phyloP scores from a whole-genome alignment of 306 rosid genomes.

The Prunus mume region DNA sequence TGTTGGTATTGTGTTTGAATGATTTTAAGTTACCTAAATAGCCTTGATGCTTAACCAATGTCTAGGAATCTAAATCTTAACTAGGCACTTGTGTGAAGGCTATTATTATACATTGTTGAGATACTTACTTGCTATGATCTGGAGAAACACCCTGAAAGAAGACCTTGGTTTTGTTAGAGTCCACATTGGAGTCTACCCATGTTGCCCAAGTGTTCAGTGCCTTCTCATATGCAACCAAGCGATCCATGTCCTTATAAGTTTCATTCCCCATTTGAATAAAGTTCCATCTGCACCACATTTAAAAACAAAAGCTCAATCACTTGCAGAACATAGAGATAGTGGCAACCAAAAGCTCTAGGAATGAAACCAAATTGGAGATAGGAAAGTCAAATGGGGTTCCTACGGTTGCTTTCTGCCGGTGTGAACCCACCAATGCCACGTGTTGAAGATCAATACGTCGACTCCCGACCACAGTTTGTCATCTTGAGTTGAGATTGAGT shows the following conservation, averaged over 20 bases:
- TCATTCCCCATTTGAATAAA: conserved; percentile 42
- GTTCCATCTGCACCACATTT: conserved; percentile 56
- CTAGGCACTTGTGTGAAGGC: too few relatives aligned
- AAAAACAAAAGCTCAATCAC: neutral
- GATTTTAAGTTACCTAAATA: too few relatives aligned
- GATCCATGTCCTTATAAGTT: conserved; percentile 52
- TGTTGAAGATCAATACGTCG: conserved; percentile 31
- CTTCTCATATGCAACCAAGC: conserved; percentile 65
- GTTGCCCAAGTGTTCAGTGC: conserved; percentile 75
- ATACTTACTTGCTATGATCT: conserved; percentile 54
- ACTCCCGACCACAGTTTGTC: conserved; percentile 22
- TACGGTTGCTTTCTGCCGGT: conserved; percentile 44
- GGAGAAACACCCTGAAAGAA: conserved; percentile 86
- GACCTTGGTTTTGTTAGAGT: conserved; percentile 44
- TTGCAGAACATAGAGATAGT: neutral
- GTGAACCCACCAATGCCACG: conserved; percentile 52
- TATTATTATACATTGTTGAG: too few relatives aligned
- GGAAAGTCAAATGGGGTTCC: neutral
- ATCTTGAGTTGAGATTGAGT: conserved; percentile 27
- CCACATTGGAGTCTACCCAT: conserved; percentile 57
- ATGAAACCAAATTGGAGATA: neutral
- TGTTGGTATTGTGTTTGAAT: too few relatives aligned
- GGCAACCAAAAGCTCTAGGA: neutral
- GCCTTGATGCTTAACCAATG: too few relatives aligned
- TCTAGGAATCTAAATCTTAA: too few relatives aligned